Conservation (phyloP, 2,329 filamentous ascomycete genomes). For the Nannizziopsis barbatae region DNA sequence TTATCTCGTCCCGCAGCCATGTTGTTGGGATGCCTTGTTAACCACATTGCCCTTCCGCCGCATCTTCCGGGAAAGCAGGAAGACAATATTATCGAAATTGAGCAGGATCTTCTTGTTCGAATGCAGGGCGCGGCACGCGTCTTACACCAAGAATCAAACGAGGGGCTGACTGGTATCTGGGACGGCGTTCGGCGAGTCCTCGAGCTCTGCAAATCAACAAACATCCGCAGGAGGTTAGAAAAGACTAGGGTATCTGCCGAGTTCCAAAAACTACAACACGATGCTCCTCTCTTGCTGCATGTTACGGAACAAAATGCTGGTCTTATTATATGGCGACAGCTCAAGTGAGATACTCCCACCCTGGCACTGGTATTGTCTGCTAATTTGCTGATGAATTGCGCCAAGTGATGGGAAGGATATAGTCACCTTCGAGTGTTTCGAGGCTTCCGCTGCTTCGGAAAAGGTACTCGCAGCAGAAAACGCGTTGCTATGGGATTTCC, state of each 20-base stretch:
- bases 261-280: conserved; percentile 22
- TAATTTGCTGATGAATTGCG: neutral
- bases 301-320: conserved; percentile 42
- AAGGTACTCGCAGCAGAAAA: conserved; percentile 42
- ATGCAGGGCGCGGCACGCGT: conserved; percentile 20
- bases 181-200: conserved; percentile 10
- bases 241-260: conserved; percentile 19
- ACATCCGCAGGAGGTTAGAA: conserved; percentile 15
- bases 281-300: conserved; percentile 34
- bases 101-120: conserved; percentile 20
- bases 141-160: conserved; percentile 17
- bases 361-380: neutral
- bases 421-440: conserved; percentile 50
- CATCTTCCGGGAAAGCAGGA: conserved; percentile 30
- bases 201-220: conserved; percentile 14
- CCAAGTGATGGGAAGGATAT: conserved; percentile 16
- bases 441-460: conserved; percentile 45
- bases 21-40: conserved; percentile 23
- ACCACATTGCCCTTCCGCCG: conserved; percentile 32
- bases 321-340: conserved; percentile 32
- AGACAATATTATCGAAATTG: conserved; percentile 19
- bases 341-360: conserved; percentile 22
- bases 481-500: conserved; percentile 50
- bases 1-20: neutral
- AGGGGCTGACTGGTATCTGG: conserved; percentile 16